phyloP scores from a whole-genome alignment of 2,329 filamentous ascomycete species.

The Pseudogymnoascus sp. region DNA sequence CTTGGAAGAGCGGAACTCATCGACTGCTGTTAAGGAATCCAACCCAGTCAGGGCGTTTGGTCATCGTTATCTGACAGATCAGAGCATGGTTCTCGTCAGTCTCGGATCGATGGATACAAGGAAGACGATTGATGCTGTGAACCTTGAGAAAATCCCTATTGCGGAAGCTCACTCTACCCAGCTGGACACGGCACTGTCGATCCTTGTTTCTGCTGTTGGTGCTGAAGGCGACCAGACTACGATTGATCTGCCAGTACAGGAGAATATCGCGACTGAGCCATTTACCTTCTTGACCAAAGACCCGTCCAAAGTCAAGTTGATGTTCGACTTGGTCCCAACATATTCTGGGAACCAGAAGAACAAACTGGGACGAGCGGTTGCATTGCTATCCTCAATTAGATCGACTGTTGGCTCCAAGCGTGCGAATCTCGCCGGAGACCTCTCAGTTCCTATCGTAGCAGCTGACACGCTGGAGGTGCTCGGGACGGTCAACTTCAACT shows the following conservation, averaged over 20 bases:
- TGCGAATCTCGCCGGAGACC: slow-evolving; percentile 87
- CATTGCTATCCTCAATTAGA: slow-evolving; percentile 78
- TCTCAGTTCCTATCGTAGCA: slow-evolving; percentile 84
- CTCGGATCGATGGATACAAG: slow-evolving; percentile 91
- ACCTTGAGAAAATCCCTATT: slow-evolving; percentile 79
- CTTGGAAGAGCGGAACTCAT: slow-evolving; percentile 50
- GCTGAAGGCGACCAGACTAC: slow-evolving; percentile 81
- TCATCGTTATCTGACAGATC: slow-evolving; percentile 84
- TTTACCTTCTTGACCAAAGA: slow-evolving; percentile 81
- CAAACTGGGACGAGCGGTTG: slow-evolving; percentile 82
- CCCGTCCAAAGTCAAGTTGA: slow-evolving; percentile 71
- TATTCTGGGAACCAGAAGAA: slow-evolving; percentile 86
- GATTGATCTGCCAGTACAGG: slow-evolving; percentile 87
- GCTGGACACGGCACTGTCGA: slow-evolving; percentile 84
- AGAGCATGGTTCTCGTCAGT: slow-evolving; percentile 85
- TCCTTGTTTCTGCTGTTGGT: slow-evolving; percentile 80
- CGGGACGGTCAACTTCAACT: slow-evolving; percentile 93
- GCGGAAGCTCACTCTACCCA: slow-evolving; percentile 85
- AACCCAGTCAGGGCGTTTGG: slow-evolving; percentile 93
- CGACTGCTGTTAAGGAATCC: slow-evolving; percentile 40
- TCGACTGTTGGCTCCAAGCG: slow-evolving; percentile 74
- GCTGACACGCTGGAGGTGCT: slow-evolving; percentile 80
- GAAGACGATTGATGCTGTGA: slow-evolving; percentile 72
- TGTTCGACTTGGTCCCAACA: slow-evolving; percentile 93
- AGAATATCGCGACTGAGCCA: slow-evolving; percentile 88